Conservation (phyloP, 2,329 filamentous ascomycete species). For the Aaosphaeria pasadenensis region DNA sequence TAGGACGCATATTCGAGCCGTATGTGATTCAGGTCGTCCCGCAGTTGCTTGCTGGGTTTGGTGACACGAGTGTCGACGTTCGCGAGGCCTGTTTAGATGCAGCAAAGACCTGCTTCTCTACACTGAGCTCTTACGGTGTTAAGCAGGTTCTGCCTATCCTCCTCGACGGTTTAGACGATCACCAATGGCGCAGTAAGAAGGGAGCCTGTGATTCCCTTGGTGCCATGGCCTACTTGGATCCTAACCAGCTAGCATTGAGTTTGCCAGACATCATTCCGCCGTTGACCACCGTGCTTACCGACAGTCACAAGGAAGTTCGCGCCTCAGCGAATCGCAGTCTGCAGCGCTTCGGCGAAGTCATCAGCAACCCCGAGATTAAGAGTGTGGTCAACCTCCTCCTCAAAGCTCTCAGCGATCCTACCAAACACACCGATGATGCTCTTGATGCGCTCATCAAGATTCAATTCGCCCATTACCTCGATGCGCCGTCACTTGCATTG, state of each 20-base stretch:
- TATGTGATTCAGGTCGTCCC: constrained; percentile 96
- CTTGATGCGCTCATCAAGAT: constrained; percentile 94
- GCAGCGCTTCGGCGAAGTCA: constrained; percentile 97
- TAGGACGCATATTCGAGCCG: constrained; percentile 88
- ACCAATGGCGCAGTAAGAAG: constrained; percentile 98
- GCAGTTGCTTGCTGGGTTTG: constrained; percentile 83
- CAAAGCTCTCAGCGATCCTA: constrained; percentile 95
- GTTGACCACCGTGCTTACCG: constrained; percentile 87
- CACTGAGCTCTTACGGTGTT: constrained; percentile 91
- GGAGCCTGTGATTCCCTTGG: constrained; percentile 94
- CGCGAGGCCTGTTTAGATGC: constrained; percentile 90
- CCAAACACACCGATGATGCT: constrained; percentile 93
- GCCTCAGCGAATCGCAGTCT: constrained; percentile 89
- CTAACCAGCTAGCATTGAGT: constrained; percentile 87
- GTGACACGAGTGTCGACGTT: constrained; percentile 83
- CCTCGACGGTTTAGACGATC: constrained; percentile 86
- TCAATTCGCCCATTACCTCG: constrained; percentile 98
- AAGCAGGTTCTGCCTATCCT: constrained; percentile 91
- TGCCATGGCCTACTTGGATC: constrained; percentile 97
- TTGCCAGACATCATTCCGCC: constrained; percentile 96
- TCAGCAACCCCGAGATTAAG: constrained; percentile 97
- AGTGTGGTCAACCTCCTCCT: constrained; percentile 84
- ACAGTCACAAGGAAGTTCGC: constrained; percentile 97
- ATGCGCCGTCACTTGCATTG: constrained; percentile 89
- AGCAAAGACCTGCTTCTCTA: constrained; percentile 90